Evolutionary conservation across 2,329 filamentous ascomycete species (phyloP), one percentile per base, ranked within the genome.

Genomic region (Xylaria sp.): DNA sequence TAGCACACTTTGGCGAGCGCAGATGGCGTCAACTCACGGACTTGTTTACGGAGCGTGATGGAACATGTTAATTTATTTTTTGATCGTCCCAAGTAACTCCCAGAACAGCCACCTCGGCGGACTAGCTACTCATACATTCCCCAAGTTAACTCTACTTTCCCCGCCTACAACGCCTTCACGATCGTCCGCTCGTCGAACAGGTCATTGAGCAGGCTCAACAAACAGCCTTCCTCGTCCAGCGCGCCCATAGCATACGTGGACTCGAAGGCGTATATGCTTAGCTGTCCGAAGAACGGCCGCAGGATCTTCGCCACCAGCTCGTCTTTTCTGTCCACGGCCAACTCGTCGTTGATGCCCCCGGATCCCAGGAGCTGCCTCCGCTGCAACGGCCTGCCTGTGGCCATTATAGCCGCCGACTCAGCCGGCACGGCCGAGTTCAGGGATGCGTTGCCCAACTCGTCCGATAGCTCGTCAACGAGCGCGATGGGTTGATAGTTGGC

Each of bases 221-320:
- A 77, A 65, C 90, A 92, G 8, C 78, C 78, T 47, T 86, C 82
- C 63, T 80, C 69, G 70, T 95, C 91, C 21, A 89, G 74, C 39
- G 72, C 72, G 34, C 85, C 87, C 86, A 97, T 92, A 16, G 88
- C 86, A 71, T 99, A 99, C 50, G 89, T 93, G 57, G 88, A 89
- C 76, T 99, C 94, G 73, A 97, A 99, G 0, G 90, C 88, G 70
- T 88, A 90, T 66, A 99, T 97, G 69, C 92, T 97, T 60, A 99
- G 75, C 69, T 95, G 90, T 13, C 88, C 89, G 68, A 97, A 91
- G 74, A 97, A 97, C 0, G 93, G 93, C 62, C 90, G 81, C 58
- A 97, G 74, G 11, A 97, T 83, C 68, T 88, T 88, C 54, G 86
- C 85, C 4, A 94, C 83, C 53, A 97, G 74, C 71, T 88, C 85